A percentile compares a stretch with the other conserved stretches of the same genome.
Conservation (phyloP, 2,329 filamentous ascomycete species). For the Alternaria gansuensis region DNA sequence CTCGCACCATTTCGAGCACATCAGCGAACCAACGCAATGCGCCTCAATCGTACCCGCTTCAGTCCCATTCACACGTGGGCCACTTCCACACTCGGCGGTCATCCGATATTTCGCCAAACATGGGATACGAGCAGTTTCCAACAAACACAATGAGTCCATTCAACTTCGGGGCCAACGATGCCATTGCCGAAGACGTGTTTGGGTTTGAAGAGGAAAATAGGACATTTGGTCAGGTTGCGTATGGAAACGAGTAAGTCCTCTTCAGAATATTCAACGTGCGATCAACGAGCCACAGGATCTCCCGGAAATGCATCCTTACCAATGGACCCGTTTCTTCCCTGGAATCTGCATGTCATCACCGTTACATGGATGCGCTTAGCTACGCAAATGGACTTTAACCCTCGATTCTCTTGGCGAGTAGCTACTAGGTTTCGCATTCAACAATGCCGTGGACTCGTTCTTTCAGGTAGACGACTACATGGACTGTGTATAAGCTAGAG, state of each 20-base stretch:
- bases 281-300: conserved; percentile 12
- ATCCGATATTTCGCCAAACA: neutral
- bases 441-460: neutral
- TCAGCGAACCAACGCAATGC: conserved; percentile 8
- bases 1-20: conserved; percentile 18
- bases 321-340: neutral
- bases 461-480: neutral
- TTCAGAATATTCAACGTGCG: conserved; percentile 10
- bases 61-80: neutral
- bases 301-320: neutral
- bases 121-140: neutral
- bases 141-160: neutral
- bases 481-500: too few relatives aligned
- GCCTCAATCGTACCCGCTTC: neutral
- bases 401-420: too few relatives aligned
- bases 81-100: neutral
- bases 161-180: conserved; percentile 1
- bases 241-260: conserved; percentile 20
- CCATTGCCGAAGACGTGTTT: neutral
- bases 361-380: neutral
- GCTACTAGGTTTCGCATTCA: neutral
- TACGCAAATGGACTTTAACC: neutral
- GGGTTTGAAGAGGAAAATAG: neutral
- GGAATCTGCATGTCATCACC: neutral
- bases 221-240: conserved; percentile 1